Evolutionary conservation across 352 stramenopile genomes (phyloP), one percentile per base, ranked within the genome.

Genomic region (Pythium aphanidermatum): DNA sequence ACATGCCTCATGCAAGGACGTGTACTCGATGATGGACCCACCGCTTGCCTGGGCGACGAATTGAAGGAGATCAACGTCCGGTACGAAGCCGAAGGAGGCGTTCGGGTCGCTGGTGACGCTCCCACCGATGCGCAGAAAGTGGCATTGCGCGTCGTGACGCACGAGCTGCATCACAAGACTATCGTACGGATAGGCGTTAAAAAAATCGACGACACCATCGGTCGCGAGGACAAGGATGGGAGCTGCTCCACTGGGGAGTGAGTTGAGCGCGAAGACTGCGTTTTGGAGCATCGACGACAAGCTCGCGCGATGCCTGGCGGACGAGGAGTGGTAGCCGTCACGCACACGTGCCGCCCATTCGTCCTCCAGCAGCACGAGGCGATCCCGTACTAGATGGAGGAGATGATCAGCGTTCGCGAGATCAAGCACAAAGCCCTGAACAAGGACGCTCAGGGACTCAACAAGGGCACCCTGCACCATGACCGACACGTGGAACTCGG

Each of bases 151-250:
- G 55, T 95, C 79, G 48, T 95, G 83, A 5, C 83, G 80, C 33
- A 83, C 74, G n/a, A 95, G 73, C 32, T 95, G 81, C 83, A 93
- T 93, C 24, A 93, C 56, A 32, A 95, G 48, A 25, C 80, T 86
- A 58, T 95, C 83, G 32, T 95, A 95, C 4, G 73, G 75, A 48
- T 82, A 91, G 5, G 70, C 68, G 29, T 92, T 61, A 16, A 68
- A 68, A 10, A 91, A 44, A 62, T 93, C 81, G n/a, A 92, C 63
- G 24, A 95, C 83, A 4, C 83, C 79, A 51, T 95, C 83, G 0
- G 83, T 89, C 34, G 90, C 76, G 9, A 95, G 51, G n/a, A 89
- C 74, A 37, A 95, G 74, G 33, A 92, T 64, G 20, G 83, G 82
- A 4, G 78, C 74, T 4, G 79, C 79, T 17, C 83, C 79, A 35